Evolutionary conservation across 768 basidiomycete species (phyloP), one percentile per base, ranked within the genome.

Genomic region (Kwoniella sp.): DNA sequence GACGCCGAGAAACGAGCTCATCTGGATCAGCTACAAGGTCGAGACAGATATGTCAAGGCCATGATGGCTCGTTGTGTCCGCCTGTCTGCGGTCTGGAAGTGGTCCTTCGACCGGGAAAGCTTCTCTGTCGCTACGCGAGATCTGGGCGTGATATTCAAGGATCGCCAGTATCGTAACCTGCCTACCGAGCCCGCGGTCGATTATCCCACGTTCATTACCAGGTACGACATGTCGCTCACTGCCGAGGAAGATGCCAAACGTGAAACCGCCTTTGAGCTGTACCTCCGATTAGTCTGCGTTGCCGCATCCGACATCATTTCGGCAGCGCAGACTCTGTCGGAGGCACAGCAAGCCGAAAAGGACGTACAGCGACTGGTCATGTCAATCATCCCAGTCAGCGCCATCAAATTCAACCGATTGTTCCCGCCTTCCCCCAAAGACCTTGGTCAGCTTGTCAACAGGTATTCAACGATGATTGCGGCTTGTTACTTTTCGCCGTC

Each of bases 371-470:
- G 89, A 60, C 74, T 92, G 8, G 73, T 89, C 34, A 82, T 85
- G 7, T 77, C 87, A 20, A 80, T 84, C 5, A 80, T 84, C 15
- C 88, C 90, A 0, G 80, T 89, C 25, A 82, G 83, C 22, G 77
- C 83, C 3, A 79, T 89, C 6, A 78, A 82, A 1, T 87, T 86
- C 75, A 80, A 80, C 3, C 80, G 81, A 34, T 70, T 72, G 1
- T 75, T 68, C 3, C 81, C 80, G 4, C 83, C 84, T 0, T 75
- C 78, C 0, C 56, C 69, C 2, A 76, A 79, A 28, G 82, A 86
- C 31, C 77, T 87, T 2, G 85, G 88, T 0, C 83, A 83, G 79
- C 77, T 93, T 28, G 82, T 85, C 73, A 95, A 95, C 72, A 83
- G 90, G 8, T 83, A 88, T 62, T 82, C 81, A 42, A 84, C 86